Base-by-base conservation (phyloP, 148 eudicot species). In the Nyssa sinensis region DNA sequence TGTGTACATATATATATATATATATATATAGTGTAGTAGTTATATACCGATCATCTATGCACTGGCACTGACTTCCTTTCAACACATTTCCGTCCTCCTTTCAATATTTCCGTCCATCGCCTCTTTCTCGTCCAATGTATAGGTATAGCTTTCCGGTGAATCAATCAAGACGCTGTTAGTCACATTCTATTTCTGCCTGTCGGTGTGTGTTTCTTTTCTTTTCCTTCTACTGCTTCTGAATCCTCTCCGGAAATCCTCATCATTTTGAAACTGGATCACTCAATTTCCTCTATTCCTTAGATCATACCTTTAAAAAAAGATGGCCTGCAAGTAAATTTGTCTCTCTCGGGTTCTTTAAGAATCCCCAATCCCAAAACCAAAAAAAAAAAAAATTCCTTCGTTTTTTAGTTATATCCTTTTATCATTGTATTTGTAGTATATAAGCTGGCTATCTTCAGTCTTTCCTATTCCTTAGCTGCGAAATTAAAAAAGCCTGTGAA, bases 401-500 rank as follows among this genome's bases (percentile, higher is more conserved):
- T 28, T 14, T 17, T 49, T 33, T 17, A 39, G 1, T 1, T 31
- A 65, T 39, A 35, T 62, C 35, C 29, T 21, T 62, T 28, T 1
- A 24, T n/a, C n/a, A n/a, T n/a, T n/a, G n/a, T 11, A 4, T 5
- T 71, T n/a, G 44, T 66, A 62, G 74, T 62, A 53, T 41, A 29
- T 58, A 75, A 64, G 17, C 89, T 84, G 87, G 89, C 78, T 78
- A 51, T 53, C 32, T 35, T 61, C 67, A 28, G n/a, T 9, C 17
- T 71, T 74, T 41, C n/a, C 27, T 64, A 68, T 80, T 75, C 85
- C 88, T 74, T 91, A 89, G 66, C 30, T 44, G 16, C 49, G 82
- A 79, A 71, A 63, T 80, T 63, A 77, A 64, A 84, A 87, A 89
- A 91, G 71, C 77, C 86, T 70, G 16, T 34, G 30, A 72, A 62